Evolutionary conservation across 2,329 filamentous ascomycete species (phyloP), one percentile per base, ranked within the genome.

Genomic region (Monilinia aucupariae): DNA sequence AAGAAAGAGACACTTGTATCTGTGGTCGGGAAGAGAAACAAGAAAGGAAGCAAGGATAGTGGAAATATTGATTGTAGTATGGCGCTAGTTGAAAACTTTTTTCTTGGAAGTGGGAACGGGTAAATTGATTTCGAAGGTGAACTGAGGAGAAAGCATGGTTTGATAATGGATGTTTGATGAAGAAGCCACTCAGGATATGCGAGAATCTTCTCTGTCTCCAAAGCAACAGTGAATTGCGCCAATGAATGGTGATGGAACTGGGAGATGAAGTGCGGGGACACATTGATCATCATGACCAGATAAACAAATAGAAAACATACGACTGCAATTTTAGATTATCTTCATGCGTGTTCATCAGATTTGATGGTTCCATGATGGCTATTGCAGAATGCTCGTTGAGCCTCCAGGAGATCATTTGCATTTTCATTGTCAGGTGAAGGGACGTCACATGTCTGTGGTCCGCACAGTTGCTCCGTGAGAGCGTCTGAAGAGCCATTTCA

Each of bases 191-290:
- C 27, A 12, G 22, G 8, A 45, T 25, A 25, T 56, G 30, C 13
- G 4, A 56, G 30, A 10, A 47, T 56, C 9, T 20, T 47, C 27
- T 34, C n/a, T 20, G 27, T 47, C 32, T 56, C 30, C 27, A 1
- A 47, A 27, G 20, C 12, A 47, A 56, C 54, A 56, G 54, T 56
- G 54, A 47, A 56, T 56, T 25, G 30, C 12, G 6, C 30, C 54
- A 56, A 25, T 27, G 41, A 47, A 47, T 47, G 4, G 27, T 34
- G n/a, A 20, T 25, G n/a, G 15, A 7, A 20, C 25, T 9, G 4
- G 27, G 54, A 56, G 27, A 47, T 47, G 27, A 47, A 56, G 27
- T 47, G 54, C 54, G 41, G 54, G 53, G 54, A 45, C 47, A 34
- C 54, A 56, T 47, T 3, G 7, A 34, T 47, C 30, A 34, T 20